Percentiles rank a stretch among this genome's conserved stretches.
phyloP scores from a whole-genome alignment of 768 basidiomycete species.

The Leccinum pellstonianum region DNA sequence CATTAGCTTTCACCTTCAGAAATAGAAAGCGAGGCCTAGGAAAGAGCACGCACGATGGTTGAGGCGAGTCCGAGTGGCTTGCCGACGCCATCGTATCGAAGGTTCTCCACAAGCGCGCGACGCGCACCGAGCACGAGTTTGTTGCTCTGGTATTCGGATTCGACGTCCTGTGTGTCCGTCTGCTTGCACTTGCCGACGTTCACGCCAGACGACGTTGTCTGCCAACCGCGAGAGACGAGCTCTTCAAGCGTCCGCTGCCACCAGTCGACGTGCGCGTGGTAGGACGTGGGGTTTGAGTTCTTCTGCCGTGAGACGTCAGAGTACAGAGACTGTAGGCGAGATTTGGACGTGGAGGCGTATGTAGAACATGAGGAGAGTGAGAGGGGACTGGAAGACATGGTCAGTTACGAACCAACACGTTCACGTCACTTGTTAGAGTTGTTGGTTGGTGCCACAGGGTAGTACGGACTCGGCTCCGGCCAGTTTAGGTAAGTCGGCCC shows the following conservation, averaged over 20 bases:
- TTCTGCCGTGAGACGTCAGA: constrained; percentile 86
- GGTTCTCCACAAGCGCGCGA: constrained; percentile 51
- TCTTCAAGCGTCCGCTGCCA: constrained; percentile 72
- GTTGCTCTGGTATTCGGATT: constrained; percentile 35
- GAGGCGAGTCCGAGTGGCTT: constrained; percentile 71
- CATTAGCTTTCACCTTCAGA: constrained; percentile 21
- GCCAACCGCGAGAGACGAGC: constrained; percentile 58
- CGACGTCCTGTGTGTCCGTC: constrained; percentile 5
- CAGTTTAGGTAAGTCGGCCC: not conserved
- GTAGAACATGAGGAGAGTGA: constrained; percentile 27
- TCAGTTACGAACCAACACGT: not conserved
- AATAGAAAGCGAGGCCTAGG: not conserved
- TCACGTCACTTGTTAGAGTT: not conserved
- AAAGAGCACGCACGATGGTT: constrained; percentile 61
- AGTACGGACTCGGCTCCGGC: not conserved
- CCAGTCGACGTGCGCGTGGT: constrained; percentile 80
- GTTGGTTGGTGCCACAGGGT: not conserved
- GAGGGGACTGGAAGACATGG: constrained; percentile 20
- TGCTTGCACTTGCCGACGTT: constrained; percentile 9
- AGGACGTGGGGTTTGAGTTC: constrained; percentile 80
- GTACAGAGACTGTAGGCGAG: constrained; percentile 78
- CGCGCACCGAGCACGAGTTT: constrained; percentile 61
- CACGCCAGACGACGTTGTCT: constrained; percentile 29
- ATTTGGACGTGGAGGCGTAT: constrained; percentile 31
- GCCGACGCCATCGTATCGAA: constrained; percentile 67